Percentiles rank a stretch among this genome's conserved stretches.
Evolutionary conservation across 2,329 filamentous ascomycete genomes (phyloP).

Genomic region (Simplicillium sp.): DNA sequence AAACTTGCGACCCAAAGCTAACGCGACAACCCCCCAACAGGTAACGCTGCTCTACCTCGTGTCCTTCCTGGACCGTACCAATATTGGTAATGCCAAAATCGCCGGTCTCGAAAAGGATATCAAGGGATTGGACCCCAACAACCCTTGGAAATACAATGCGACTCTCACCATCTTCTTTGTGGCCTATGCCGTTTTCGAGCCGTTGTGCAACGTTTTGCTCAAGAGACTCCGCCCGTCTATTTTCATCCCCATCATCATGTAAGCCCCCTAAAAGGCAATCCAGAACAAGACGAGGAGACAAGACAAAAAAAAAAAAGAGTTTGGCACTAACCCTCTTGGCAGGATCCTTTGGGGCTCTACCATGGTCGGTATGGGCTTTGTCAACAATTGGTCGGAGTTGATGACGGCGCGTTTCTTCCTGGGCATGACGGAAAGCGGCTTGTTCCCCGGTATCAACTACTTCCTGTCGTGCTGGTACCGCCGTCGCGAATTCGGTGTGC

Average conservation of each 20-base stretch:
- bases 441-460: slow-evolving; percentile 71
- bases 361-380: slow-evolving; percentile 63
- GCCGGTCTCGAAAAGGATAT: slow-evolving; percentile 46
- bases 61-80: slow-evolving; percentile 67
- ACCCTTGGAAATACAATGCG: slow-evolving; percentile 56
- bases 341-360: slow-evolving; percentile 56
- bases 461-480: slow-evolving; percentile 82
- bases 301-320: slow-evolving; percentile 11
- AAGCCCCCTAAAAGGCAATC: slow-evolving; percentile 13
- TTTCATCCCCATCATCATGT: slow-evolving; percentile 78
- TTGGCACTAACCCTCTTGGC: not conserved
- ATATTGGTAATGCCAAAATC: slow-evolving; percentile 64
- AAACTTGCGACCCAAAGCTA: not conserved
- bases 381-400: slow-evolving; percentile 52
- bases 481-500: slow-evolving; percentile 68
- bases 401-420: slow-evolving; percentile 63
- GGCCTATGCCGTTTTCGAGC: slow-evolving; percentile 72
- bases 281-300: too few relatives aligned
- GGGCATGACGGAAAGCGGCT: slow-evolving; percentile 63
- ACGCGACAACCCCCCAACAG: slow-evolving; percentile 16
- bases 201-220: slow-evolving; percentile 68
- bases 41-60: slow-evolving; percentile 65
- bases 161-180: slow-evolving; percentile 80
- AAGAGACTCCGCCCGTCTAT: slow-evolving; percentile 67
- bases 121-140: slow-evolving; percentile 36